Evolutionary conservation across 148 eudicot species (phyloP), one percentile per base, ranked within the genome.

Genomic region (Rhododendron vialii): DNA sequence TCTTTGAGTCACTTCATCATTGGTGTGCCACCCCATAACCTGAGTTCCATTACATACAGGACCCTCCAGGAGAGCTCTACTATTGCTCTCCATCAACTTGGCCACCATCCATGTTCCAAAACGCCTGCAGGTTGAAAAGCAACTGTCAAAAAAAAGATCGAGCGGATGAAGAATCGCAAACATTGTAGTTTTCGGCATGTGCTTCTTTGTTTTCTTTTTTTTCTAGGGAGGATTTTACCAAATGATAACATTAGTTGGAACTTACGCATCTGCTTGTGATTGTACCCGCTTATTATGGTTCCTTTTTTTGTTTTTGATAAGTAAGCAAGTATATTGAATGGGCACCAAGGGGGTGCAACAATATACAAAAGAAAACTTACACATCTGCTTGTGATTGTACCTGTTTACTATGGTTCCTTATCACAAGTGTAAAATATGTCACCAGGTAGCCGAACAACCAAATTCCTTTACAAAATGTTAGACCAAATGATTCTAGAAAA

Each of bases 101-200:
- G 94, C 96, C 81, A 93, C 94, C 63, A 85, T 88, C 98, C 98
- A 96, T 43, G 98, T 93, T 85, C 98, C 98, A 81, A 96, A 90
- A 86, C 92, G 91, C 88, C 98, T 95, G 94, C 80, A 93, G 76
- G 45, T 84, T 47, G 55, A 82, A 86, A 61, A 67, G 18, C 28
- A 33, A 79, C 50, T 65, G 74, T 63, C 81, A 85, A n/a, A 18
- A 78, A 61, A 28, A 22, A 41, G 48, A 12, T 83, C 17, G 35
- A 28, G 75, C 63, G n/a, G 83, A 61, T 18, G 81, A 59, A 73
- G 41, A 85, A 78, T 80, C 7, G 3, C 41, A 61, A 55, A 20
- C 17, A 78, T 3, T 41, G 15, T 18, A 11, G 24, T 47, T 41
- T 17, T 8, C 28, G 14, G 38, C 28, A 28, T 5, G 83, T 80